Evolutionary conservation across 1,284 basidiomycete species (phyloP).

Genomic region (Schizophyllum commune): DNA sequence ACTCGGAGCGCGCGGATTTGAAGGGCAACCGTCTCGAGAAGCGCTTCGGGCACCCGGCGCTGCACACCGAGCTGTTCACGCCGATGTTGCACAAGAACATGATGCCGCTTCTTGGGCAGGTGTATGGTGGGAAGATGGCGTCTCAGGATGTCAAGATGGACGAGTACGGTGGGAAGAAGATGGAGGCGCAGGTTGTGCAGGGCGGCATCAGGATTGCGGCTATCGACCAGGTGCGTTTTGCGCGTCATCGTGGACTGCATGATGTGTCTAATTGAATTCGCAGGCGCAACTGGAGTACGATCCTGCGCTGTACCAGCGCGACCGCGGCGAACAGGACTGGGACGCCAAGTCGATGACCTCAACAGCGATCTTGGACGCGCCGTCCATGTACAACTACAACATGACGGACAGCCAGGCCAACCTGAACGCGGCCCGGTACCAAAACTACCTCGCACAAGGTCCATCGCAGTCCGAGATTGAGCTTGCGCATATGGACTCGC

Average conservation of each 20-base stretch:
- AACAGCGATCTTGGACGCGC: conserved; percentile 18
- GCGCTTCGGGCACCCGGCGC: conserved; percentile 53
- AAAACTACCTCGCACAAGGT: conserved; percentile 12
- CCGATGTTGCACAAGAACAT: conserved; percentile 55
- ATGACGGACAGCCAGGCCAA: conserved; percentile 24
- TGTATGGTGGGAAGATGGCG: conserved; percentile 40
- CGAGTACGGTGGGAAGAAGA: conserved; percentile 37
- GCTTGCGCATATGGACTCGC: conserved; percentile 12
- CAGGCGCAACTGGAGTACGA: conserved; percentile 42
- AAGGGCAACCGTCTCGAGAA: conserved; percentile 41
- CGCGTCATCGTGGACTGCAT: neutral
- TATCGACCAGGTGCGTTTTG: conserved; percentile 31
- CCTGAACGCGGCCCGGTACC: conserved; percentile 11
- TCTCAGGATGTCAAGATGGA: conserved; percentile 31
- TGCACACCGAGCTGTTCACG: conserved; percentile 49
- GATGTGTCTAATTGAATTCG: conserved; percentile 3
- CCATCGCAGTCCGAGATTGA: conserved; percentile 10
- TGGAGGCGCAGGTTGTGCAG: conserved; percentile 33
- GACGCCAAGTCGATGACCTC: conserved; percentile 9
- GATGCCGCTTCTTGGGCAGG: conserved; percentile 39
- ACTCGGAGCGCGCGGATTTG: conserved; percentile 38
- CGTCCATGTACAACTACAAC: conserved; percentile 35
- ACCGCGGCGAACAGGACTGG: conserved; percentile 31
- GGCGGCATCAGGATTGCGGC: conserved; percentile 43
- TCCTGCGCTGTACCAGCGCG: conserved; percentile 38